A percentile compares a stretch with the other conserved stretches of the same genome.
Evolutionary conservation across 2,329 filamentous ascomycete genomes (phyloP).

Genomic region (Beauveria sp.): DNA sequence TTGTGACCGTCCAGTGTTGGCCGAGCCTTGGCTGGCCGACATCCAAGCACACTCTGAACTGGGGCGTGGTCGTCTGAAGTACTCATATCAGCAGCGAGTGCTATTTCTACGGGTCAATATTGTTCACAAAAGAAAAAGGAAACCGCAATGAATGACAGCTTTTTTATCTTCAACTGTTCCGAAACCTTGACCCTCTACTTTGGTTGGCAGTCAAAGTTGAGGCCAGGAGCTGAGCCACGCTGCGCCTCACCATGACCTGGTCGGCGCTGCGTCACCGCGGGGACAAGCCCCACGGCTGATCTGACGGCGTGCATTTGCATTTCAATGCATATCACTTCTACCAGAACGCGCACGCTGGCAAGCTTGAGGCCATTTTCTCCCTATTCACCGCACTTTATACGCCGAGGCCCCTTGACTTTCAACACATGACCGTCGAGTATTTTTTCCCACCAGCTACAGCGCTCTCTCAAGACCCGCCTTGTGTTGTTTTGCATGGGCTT

Average conservation of each 20-base stretch:
- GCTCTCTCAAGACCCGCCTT: background rate
- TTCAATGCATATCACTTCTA: background rate
- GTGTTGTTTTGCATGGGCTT: background rate
- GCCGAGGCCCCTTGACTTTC: too few species aligned
- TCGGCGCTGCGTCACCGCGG: conserved; percentile 19
- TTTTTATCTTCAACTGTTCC: too few species aligned
- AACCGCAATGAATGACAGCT: too few species aligned
- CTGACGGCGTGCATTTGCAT: conserved; percentile 1
- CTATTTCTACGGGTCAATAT: too few species aligned
- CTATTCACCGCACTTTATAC: background rate
- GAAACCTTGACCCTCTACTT: background rate
- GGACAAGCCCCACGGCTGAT: conserved; percentile 13
- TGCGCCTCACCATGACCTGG: conserved; percentile 6
- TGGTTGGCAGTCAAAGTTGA: background rate
- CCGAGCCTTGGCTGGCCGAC: background rate
- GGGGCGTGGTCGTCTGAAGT: background rate
- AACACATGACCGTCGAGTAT: background rate
- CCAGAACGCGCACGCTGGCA: background rate
- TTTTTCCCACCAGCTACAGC: background rate
- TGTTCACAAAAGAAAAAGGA: too few species aligned
- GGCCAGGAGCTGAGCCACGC: conserved; percentile 21
- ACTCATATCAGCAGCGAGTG: too few species aligned
- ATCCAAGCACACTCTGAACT: too few species aligned
- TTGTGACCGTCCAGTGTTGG: background rate
- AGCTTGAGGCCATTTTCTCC: background rate